Evolutionary conservation across 1,284 basidiomycete species (phyloP), one percentile per base, ranked within the genome.

Genomic region (Moniliella sp.): DNA sequence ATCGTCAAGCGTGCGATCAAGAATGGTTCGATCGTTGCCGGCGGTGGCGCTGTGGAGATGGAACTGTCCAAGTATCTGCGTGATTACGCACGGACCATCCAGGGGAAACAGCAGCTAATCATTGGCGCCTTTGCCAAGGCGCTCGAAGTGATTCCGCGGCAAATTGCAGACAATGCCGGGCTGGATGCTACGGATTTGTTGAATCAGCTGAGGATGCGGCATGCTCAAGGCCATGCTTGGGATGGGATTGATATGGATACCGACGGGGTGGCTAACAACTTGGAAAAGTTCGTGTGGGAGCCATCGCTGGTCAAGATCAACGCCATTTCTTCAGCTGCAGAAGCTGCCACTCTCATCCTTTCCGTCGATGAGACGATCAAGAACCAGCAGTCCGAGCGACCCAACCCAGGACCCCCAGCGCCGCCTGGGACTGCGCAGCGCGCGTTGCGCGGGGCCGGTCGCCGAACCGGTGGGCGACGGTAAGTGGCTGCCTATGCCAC

Each of bases 41-140:
- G 91, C 32, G 91, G 91, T 42, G 91, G 91, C 43, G 91, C 91
- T 9, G 78, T 80, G 45, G 88, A 94, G 84, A 93, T 99, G 88
- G 88, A 93, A 50, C 68, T 97, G 18, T 93, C 84, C 27, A 80
- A 83, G 31, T 73, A 78, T 63, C 76, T 97, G 36, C 76, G 91
- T 44, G 77, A 79, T 48, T 69, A 88, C 57, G 81, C 84, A 3
- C 69, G 88, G 16, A 76, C 79, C 2, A 91, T 99, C 53, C 78
- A 88, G 29, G 91, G 88, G 37, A 97, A 97, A 66, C 75, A 80
- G 48, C 91, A 99, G 60, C 68, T 94, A 30, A 78, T 99, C 55
- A 75, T 94, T 60, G 72, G 74, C n/a, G 78, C 88, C 0, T 93
- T 93, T 53, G 91, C 91, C 39, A 93, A 91, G 62, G 78, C 88